Evolutionary conservation across 495 filamentous ascomycete species (phyloP).

Genomic region (Endocarpon pusillum): DNA sequence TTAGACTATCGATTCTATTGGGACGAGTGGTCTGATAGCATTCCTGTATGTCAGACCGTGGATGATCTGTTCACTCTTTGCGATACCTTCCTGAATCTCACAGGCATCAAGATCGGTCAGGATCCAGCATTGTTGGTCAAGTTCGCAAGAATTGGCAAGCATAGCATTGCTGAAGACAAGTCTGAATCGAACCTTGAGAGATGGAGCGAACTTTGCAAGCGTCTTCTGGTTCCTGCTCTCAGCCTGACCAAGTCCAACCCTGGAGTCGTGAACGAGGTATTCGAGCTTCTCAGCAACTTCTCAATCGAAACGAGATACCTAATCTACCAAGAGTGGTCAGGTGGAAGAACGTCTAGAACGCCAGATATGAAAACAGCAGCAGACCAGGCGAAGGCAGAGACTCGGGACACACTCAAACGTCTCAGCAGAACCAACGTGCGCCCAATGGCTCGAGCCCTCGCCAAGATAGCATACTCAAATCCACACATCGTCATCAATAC

Average conservation of each 20-base stretch:
- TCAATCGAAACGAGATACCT: conserved; percentile 62
- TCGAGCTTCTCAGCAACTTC: conserved; percentile 60
- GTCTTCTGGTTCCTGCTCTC: conserved; percentile 66
- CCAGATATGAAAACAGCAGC: conserved; percentile 70
- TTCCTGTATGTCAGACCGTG: conserved; percentile 75
- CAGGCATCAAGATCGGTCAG: conserved; percentile 74
- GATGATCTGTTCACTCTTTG: conserved; percentile 85
- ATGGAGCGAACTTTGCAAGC: conserved; percentile 68
- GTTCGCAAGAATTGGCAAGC: conserved; percentile 61
- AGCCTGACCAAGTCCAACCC: conserved; percentile 71
- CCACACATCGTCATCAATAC: conserved; percentile 85
- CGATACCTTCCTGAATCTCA: conserved; percentile 64
- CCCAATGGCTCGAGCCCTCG: conserved; percentile 65
- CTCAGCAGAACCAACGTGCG: conserved; percentile 72
- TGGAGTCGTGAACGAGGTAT: conserved; percentile 69
- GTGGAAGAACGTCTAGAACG: conserved; percentile 52
- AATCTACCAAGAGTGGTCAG: conserved; percentile 88
- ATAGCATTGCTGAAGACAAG: conserved; percentile 49
- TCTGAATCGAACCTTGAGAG: conserved; percentile 50
- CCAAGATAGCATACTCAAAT: conserved; percentile 70
- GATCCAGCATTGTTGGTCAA: conserved; percentile 65
- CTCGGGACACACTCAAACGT: conserved; percentile 65
- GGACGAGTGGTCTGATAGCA: conserved; percentile 90
- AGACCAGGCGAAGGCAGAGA: conserved; percentile 55
- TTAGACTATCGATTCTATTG: conserved; percentile 81